A percentile compares a stretch with the other conserved stretches of the same genome.
Conservation (phyloP, 352 stramenopile genomes). For the Phytophthora kernoviae region DNA sequence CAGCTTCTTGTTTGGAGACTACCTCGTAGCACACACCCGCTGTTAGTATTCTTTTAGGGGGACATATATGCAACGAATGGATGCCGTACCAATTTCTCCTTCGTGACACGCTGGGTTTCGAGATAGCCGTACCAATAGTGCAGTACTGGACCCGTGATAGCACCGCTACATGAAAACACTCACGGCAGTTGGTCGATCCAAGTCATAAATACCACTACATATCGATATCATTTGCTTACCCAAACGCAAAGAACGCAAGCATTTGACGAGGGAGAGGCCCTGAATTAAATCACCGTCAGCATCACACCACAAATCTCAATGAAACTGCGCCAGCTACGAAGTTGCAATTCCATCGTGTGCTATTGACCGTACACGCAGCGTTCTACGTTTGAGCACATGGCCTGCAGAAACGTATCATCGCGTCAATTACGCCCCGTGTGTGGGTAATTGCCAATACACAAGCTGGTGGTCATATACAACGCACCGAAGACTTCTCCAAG, state of each 20-base stretch:
- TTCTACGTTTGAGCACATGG: conserved; percentile 74
- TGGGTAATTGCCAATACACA: neutral
- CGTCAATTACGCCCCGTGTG: neutral
- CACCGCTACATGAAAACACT: conserved; percentile 28
- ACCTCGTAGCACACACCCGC: neutral
- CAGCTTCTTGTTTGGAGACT: conserved; percentile 82
- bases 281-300: conserved; percentile 21
- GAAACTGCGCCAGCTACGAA: no score
- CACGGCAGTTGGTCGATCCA: neutral
- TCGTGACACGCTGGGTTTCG: conserved; percentile 63
- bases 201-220: neutral
- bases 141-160: conserved; percentile 62
- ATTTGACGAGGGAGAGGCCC: conserved; percentile 68
- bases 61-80: no score
- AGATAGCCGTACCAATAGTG: conserved; percentile 78
- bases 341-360: no score
- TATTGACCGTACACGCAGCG: conserved; percentile 46
- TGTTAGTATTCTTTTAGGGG: neutral
- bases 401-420: conserved; percentile 28
- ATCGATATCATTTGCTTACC: conserved; percentile 31
- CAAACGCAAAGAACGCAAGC: conserved; percentile 73
- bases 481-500: conserved; percentile 70
- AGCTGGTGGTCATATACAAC: no score
- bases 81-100: conserved; percentile 59
- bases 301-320: neutral